These are phyloP conservation scores for Metschnikowia corniflorae DNA, from an alignment of 805 yeast species.

Conservation along the genomic window DNA sequence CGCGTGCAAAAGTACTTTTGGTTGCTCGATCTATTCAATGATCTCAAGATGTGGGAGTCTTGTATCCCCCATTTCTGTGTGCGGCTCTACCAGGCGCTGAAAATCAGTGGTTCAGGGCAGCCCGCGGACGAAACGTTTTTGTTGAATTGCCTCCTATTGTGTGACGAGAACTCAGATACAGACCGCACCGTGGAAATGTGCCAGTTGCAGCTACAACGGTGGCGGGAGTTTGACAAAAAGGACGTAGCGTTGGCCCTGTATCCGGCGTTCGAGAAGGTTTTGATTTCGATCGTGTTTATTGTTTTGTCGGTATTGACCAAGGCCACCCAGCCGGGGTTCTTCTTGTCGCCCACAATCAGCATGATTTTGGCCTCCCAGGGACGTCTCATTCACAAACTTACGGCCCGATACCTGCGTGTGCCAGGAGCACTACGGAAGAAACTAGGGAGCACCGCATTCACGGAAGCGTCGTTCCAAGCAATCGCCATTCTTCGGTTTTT, in stretches of 20 bases:
- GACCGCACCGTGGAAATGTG: slow-evolving; percentile 5
- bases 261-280: slow-evolving; percentile 26
- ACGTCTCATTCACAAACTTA: slow-evolving; percentile 28
- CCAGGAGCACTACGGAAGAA: slow-evolving; percentile 12
- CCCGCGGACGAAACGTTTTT: slow-evolving; percentile 18
- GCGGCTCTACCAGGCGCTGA: slow-evolving; percentile 10
- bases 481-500: slow-evolving; percentile 14
- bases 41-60: slow-evolving; percentile 35
- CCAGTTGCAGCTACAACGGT: slow-evolving; percentile 23
- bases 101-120: slow-evolving; percentile 4
- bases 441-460: slow-evolving; percentile 8
- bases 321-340: slow-evolving; percentile 9
- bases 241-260: slow-evolving; percentile 13
- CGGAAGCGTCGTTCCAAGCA: slow-evolving; percentile 16
- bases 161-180: slow-evolving; percentile 18
- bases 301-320: slow-evolving; percentile 22
- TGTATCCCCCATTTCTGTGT: slow-evolving; percentile 34
- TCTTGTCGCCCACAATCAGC: slow-evolving; percentile 8
- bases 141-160: slow-evolving; percentile 30
- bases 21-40: slow-evolving; percentile 40
- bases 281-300: slow-evolving; percentile 30
- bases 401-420: slow-evolving; percentile 18
- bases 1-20: slow-evolving; percentile 36
- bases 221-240: slow-evolving; percentile 19
- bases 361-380: slow-evolving; percentile 31